Conservation (phyloP, 495 filamentous ascomycete genomes). For the Thermothielavioides terrestris region DNA sequence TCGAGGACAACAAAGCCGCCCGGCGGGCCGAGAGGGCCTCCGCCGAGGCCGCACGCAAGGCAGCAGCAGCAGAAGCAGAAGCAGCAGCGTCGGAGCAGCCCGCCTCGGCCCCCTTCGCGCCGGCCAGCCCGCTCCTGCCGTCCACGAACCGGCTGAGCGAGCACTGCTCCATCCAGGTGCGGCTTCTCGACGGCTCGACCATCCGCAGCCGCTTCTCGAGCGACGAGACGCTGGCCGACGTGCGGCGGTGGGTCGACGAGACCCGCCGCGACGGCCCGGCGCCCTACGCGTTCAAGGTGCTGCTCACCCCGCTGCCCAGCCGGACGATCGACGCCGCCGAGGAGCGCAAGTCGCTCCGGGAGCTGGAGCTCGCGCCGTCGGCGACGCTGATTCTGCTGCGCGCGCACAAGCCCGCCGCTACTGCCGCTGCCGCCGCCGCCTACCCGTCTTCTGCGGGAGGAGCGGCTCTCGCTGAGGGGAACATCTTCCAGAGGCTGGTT, state of each 20-base stretch:
- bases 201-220: conserved; percentile 64
- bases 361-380: conserved; percentile 63
- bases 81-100: conserved; percentile 5
- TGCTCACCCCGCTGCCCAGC: conserved; percentile 71
- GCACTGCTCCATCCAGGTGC: conserved; percentile 64
- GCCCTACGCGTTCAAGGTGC: conserved; percentile 77
- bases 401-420: not conserved
- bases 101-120: conserved; percentile 2
- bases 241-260: conserved; percentile 69
- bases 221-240: conserved; percentile 55
- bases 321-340: conserved; percentile 62
- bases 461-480: conserved; percentile 24
- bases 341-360: conserved; percentile 56
- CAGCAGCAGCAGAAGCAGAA: too few relatives aligned
- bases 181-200: conserved; percentile 75
- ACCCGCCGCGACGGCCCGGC: conserved; percentile 27
- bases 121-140: conserved; percentile 13
- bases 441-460: conserved; percentile 53
- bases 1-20: conserved; percentile 60
- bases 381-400: conserved; percentile 72
- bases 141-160: conserved; percentile 18
- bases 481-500: conserved; percentile 43
- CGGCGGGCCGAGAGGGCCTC: conserved; percentile 45
- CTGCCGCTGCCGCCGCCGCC: conserved; percentile 26
- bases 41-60: conserved; percentile 34